Conservation (phyloP, 2,329 filamentous ascomycete genomes). For the Penicillium griseofulvum region DNA sequence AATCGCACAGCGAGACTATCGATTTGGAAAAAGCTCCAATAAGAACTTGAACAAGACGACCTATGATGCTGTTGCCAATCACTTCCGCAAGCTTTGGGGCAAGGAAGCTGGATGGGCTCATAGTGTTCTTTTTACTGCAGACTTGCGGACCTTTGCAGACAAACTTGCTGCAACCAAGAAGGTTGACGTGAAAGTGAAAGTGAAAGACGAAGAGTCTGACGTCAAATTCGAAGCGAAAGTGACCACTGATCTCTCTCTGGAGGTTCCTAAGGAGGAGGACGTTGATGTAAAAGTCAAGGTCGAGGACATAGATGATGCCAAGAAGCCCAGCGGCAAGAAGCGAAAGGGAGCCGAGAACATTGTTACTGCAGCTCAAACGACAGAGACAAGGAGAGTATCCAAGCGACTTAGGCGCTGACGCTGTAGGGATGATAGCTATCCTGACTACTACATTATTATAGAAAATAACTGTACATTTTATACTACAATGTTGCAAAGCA, state of each 20-base stretch:
- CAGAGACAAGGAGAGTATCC: slow-evolving; percentile 29
- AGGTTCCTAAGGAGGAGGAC: slow-evolving; percentile 25
- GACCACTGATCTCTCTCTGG: slow-evolving; percentile 26
- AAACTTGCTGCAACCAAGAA: slow-evolving; percentile 47
- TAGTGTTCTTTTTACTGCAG: slow-evolving; percentile 92
- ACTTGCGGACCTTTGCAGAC: slow-evolving; percentile 80
- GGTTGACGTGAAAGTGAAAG: slow-evolving; percentile 35
- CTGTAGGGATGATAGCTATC: background rate
- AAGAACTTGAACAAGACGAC: slow-evolving; percentile 84
- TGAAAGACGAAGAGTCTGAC: slow-evolving; percentile 28
- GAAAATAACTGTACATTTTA: background rate
- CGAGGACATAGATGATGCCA: slow-evolving; percentile 11
- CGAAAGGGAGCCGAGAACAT: slow-evolving; percentile 19
- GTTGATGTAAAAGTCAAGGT: slow-evolving; percentile 20
- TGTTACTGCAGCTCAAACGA: slow-evolving; percentile 22
- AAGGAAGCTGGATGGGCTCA: slow-evolving; percentile 96
- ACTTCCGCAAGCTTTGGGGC: slow-evolving; percentile 88
- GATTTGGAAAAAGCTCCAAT: slow-evolving; percentile 76
- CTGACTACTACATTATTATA: background rate
- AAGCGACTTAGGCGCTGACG: slow-evolving; percentile 28
- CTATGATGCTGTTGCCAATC: slow-evolving; percentile 85
- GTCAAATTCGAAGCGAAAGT: slow-evolving; percentile 29
- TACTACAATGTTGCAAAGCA: background rate
- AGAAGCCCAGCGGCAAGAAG: slow-evolving; percentile 16
- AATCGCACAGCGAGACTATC: slow-evolving; percentile 94